Percentiles rank a stretch among this genome's conserved stretches.
These are phyloP conservation scores for Cytospora paraplurivora DNA, from an alignment of 2,329 filamentous ascomycete genomes.

Conservation along the genomic window DNA sequence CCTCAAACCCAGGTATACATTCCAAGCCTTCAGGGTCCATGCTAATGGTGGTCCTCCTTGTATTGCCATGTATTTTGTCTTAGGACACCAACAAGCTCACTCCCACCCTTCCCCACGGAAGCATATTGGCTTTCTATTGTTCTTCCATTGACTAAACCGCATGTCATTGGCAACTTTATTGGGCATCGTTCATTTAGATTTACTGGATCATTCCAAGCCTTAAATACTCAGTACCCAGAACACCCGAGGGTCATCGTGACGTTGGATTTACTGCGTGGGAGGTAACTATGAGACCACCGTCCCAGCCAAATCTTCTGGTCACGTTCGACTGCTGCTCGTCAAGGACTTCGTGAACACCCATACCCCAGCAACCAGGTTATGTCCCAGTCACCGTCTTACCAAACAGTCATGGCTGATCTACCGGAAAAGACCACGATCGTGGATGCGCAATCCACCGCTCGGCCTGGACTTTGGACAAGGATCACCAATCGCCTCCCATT, in stretches of 20 bases:
- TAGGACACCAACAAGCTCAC: background rate
- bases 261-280: background rate
- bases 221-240: background rate
- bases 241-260: background rate
- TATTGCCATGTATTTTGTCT: no score
- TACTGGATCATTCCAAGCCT: background rate
- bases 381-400: slow-evolving; percentile 16
- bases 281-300: slow-evolving; percentile 14
- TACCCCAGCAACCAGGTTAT: background rate
- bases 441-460: background rate
- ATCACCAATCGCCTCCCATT: slow-evolving; percentile 36
- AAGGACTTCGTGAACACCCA: background rate
- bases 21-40: background rate
- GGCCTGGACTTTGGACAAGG: slow-evolving; percentile 24
- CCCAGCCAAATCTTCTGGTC: background rate
- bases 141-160: background rate
- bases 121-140: background rate
- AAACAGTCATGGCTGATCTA: slow-evolving; percentile 5
- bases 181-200: slow-evolving; percentile 1
- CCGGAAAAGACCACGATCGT: slow-evolving; percentile 28
- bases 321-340: slow-evolving; percentile 1
- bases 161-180: background rate
- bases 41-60: no score
- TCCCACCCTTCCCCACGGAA: background rate
- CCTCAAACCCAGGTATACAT: background rate